These are phyloP conservation scores for Ogataea trehalophila DNA, from an alignment of 805 yeast genomes.

Conservation along the genomic window DNA sequence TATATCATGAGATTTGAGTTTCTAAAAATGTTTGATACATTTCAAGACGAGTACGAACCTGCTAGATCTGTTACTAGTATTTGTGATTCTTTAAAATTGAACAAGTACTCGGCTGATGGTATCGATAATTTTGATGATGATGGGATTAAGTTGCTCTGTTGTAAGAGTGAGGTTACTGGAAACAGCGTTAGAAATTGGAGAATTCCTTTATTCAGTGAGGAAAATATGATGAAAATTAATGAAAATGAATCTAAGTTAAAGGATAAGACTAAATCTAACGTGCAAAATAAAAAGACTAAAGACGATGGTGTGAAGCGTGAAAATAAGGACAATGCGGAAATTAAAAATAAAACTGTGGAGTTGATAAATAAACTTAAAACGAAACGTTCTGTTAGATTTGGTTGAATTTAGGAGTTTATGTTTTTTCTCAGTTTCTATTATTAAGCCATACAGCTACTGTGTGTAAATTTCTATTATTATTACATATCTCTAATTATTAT, in stretches of 20 bases:
- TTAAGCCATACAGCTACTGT: too few relatives aligned
- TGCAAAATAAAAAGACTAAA: too few relatives aligned
- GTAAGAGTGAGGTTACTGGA: conserved; percentile 11
- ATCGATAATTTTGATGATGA: conserved; percentile 8
- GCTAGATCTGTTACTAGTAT: conserved; percentile 27
- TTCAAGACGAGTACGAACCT: conserved; percentile 34
- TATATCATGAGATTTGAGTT: conserved; percentile 49
- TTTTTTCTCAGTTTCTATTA: too few relatives aligned
- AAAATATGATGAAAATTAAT: conserved; percentile 25
- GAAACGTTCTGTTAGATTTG: conserved; percentile 7
- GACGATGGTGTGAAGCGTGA: too few relatives aligned
- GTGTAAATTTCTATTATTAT: neutral
- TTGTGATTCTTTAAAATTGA: conserved; percentile 4
- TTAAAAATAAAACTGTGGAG: too few relatives aligned
- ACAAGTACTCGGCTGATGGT: conserved; percentile 1
- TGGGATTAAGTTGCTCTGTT: conserved; percentile 12
- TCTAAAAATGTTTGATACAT: conserved; percentile 29
- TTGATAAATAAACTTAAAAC: too few relatives aligned
- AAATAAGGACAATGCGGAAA: too few relatives aligned
- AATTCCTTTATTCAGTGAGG: conserved; percentile 33
- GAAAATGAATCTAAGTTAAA: conserved; percentile 19
- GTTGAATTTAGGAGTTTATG: neutral
- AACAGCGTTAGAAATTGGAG: conserved; percentile 26
- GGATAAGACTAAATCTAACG: neutral
- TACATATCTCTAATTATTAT: conserved; percentile 41